Evolutionary conservation across 163 green algal species (phyloP).

Genomic region (Prototheca cutis): DNA sequence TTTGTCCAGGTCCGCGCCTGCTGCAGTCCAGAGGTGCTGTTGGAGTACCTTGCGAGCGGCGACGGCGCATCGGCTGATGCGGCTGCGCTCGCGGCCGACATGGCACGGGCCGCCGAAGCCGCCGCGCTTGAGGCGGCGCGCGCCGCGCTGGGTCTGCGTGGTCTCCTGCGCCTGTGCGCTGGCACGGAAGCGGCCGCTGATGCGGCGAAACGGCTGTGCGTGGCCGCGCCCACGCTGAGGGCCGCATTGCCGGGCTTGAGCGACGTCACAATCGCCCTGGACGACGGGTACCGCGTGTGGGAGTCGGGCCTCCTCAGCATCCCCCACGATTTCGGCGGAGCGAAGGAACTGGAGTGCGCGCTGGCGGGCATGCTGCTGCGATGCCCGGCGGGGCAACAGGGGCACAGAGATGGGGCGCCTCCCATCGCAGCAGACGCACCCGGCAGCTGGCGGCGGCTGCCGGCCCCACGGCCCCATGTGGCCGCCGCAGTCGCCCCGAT

Average conservation of each 20-base stretch:
- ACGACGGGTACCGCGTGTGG: slow-evolving; percentile 47
- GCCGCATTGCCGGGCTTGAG: slow-evolving; percentile 13
- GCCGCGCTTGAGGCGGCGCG: slow-evolving; percentile 8
- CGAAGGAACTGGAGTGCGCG: slow-evolving; percentile 28
- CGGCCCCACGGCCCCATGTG: too few species aligned
- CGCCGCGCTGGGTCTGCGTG: neutral
- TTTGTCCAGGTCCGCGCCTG: slow-evolving; percentile 55
- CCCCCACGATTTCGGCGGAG: slow-evolving; percentile 34
- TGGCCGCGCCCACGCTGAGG: slow-evolving; percentile 15
- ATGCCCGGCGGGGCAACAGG: neutral
- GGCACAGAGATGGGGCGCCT: too few species aligned
- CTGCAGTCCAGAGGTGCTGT: slow-evolving; percentile 55
- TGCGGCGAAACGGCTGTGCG: slow-evolving; percentile 15
- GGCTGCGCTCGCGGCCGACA: slow-evolving; percentile 19
- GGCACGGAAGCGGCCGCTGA: slow-evolving; percentile 13
- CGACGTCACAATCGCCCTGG: slow-evolving; percentile 33
- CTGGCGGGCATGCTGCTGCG: slow-evolving; percentile 25
- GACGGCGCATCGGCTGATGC: slow-evolving; percentile 41
- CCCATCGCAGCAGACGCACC: too few species aligned
- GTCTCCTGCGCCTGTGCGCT: neutral
- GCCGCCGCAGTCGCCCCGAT: too few species aligned
- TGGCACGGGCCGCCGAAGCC: slow-evolving; percentile 1
- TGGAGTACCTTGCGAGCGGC: slow-evolving; percentile 65
- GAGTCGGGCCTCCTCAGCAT: slow-evolving; percentile 47
- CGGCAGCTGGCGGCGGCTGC: too few species aligned